Percentiles rank a stretch among this genome's conserved stretches.
phyloP scores from a whole-genome alignment of 2,329 filamentous ascomycete species.

The Aspergillus fischeri region DNA sequence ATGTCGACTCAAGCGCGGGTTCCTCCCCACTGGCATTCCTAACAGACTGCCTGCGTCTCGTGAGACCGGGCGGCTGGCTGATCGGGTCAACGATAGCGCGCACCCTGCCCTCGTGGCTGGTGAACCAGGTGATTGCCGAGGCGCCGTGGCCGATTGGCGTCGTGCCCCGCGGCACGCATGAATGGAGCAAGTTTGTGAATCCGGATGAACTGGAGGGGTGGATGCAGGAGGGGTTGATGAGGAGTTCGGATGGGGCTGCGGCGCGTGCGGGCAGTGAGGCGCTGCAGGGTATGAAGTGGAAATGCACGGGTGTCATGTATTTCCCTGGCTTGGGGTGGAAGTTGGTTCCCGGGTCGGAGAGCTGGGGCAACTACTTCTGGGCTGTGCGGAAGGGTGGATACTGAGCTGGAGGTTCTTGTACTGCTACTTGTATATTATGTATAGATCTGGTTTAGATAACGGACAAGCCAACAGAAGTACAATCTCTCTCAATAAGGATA shows the following conservation, averaged over 20 bases:
- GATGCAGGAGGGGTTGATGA: conserved; percentile 42
- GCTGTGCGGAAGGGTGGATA: conserved; percentile 60
- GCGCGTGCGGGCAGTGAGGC: conserved; percentile 20
- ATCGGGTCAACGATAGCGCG: conserved; percentile 88
- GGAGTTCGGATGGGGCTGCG: conserved; percentile 43
- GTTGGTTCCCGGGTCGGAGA: conserved; percentile 74
- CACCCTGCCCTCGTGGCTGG: conserved; percentile 83
- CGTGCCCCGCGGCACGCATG: conserved; percentile 88
- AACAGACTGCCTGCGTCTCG: conserved; percentile 53
- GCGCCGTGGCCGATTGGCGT: conserved; percentile 66
- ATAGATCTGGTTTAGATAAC: not conserved
- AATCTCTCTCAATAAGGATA: not conserved
- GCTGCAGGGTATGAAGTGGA: conserved; percentile 51
- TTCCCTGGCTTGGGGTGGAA: conserved; percentile 88
- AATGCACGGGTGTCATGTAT: conserved; percentile 78
- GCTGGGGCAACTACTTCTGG: conserved; percentile 94
- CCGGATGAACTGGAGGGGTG: conserved; percentile 60
- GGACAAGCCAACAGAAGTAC: not conserved
- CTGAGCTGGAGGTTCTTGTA: not conserved
- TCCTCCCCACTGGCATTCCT: conserved; percentile 75
- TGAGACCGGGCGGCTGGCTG: conserved; percentile 89
- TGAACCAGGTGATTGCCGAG: conserved; percentile 89
- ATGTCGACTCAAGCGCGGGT: conserved; percentile 69
- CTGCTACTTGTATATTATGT: not conserved
- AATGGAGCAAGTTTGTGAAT: conserved; percentile 95